Evolutionary conservation across 345 rosid species (phyloP).

Genomic region (Acer negundo): DNA sequence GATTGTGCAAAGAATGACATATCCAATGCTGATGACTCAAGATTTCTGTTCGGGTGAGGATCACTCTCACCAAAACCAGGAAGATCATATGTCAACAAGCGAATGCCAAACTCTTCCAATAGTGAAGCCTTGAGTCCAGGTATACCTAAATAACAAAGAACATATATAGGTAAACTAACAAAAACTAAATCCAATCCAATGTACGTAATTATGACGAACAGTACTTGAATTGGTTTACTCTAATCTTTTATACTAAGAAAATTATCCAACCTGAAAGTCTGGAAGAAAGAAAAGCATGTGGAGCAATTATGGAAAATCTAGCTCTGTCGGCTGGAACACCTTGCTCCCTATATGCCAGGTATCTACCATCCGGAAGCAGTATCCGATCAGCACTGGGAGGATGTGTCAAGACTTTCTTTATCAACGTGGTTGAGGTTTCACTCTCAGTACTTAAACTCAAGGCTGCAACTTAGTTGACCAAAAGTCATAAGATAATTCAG

Average conservation of each 20-base stretch:
- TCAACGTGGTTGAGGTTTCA: conserved; percentile 28
- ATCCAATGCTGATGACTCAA: conserved; percentile 63
- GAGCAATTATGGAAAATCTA: conserved; percentile 55
- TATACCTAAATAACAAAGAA: conserved; percentile 40
- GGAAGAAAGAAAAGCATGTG: conserved; percentile 73
- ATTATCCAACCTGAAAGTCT: conserved; percentile 58
- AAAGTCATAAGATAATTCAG: conserved; percentile 8
- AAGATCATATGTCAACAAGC: conserved; percentile 66
- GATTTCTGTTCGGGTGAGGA: conserved; percentile 59
- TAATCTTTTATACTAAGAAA: not conserved
- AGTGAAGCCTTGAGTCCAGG: conserved; percentile 67
- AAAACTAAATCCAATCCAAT: conserved; percentile 2
- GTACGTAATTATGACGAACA: not conserved
- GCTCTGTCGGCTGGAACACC: conserved; percentile 59
- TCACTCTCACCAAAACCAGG: conserved; percentile 89
- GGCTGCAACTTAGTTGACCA: conserved; percentile 39
- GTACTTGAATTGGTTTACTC: not conserved
- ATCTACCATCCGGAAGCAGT: conserved; percentile 74
- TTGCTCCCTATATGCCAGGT: conserved; percentile 61
- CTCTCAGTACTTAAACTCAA: conserved; percentile 32
- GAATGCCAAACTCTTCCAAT: conserved; percentile 68
- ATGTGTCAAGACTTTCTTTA: conserved; percentile 48
- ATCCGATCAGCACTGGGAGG: conserved; percentile 67
- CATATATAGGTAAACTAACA: conserved; percentile 10
- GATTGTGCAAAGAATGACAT: conserved; percentile 54